Percentiles rank a stretch among this genome's conserved stretches.
Evolutionary conservation across 2,329 filamentous ascomycete genomes (phyloP).

Genomic region (Verticillium nonalfalfae): DNA sequence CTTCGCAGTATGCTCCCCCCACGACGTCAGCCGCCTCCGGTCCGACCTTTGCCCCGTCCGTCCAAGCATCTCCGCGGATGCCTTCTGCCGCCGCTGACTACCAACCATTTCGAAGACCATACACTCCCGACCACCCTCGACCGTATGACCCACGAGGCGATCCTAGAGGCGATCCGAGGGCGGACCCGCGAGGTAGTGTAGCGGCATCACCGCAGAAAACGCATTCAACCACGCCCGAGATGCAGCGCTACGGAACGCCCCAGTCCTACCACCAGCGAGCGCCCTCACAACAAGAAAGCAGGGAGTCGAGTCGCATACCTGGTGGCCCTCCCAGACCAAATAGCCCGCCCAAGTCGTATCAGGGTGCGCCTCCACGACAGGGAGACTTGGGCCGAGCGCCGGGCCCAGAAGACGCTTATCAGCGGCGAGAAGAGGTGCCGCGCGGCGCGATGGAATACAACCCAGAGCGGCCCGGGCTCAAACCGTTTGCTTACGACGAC

Average conservation of each 20-base stretch:
- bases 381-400: constrained; percentile 38
- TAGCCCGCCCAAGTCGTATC: constrained; percentile 45
- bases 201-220: constrained; percentile 42
- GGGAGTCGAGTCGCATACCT: constrained; percentile 28
- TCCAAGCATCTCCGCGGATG: constrained; percentile 52
- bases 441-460: constrained; percentile 40
- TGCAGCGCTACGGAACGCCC: constrained; percentile 53
- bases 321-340: constrained; percentile 38
- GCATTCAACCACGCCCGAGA: constrained; percentile 51
- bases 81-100: constrained; percentile 53
- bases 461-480: constrained; percentile 39
- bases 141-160: constrained; percentile 34
- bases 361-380: constrained; percentile 34
- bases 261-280: constrained; percentile 47
- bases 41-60: constrained; percentile 36
- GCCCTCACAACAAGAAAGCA: constrained; percentile 40
- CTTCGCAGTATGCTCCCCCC: constrained; percentile 35
- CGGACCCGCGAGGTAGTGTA: constrained; percentile 38
- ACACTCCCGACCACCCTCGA: constrained; percentile 65
- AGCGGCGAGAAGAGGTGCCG: constrained; percentile 39
- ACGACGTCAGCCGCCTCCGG: constrained; percentile 27
- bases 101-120: constrained; percentile 56
- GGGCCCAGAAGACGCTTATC: constrained; percentile 35
- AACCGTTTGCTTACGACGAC: constrained; percentile 43
- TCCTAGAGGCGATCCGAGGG: constrained; percentile 14